phyloP scores from a whole-genome alignment of 176 grass and related monocot genomes.

The Cocos nucifera region DNA sequence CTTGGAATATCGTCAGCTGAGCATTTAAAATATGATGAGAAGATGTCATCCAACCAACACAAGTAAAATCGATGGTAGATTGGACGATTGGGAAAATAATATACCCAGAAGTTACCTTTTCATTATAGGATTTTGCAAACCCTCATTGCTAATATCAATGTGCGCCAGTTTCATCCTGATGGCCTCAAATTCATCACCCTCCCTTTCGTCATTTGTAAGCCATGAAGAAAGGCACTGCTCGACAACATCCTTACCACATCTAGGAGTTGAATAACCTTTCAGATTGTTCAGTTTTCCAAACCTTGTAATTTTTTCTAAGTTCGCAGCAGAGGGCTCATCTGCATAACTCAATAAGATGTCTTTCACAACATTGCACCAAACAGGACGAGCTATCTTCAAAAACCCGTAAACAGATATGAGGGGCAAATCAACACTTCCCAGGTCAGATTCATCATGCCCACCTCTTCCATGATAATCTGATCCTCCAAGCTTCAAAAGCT shows the following conservation, averaged over 20 bases:
- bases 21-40: no score
- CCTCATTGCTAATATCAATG: constrained; percentile 10
- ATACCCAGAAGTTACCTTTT: no score
- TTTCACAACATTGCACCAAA: constrained; percentile 78
- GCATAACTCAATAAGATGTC: constrained; percentile 55
- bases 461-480: constrained; percentile 96
- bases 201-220: constrained; percentile 54
- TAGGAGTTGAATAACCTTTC: constrained; percentile 11
- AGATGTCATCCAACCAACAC: no score
- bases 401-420: constrained; percentile 47
- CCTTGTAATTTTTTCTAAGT: constrained; percentile 51
- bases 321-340: constrained; percentile 52
- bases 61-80: no score
- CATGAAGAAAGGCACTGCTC: constrained; percentile 62
- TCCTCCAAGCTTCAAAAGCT: constrained; percentile 80
- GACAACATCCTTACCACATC: constrained; percentile 38
- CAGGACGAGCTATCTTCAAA: constrained; percentile 61
- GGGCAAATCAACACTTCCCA: constrained; percentile 67
- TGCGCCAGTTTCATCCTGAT: constrained; percentile 47
- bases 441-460: constrained; percentile 63
- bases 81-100: no score
- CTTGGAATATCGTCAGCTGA: no score
- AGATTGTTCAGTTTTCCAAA: constrained; percentile 38
- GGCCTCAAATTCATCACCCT: constrained; percentile 49
- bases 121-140: neutral